Evolutionary conservation across 176 grass and related monocot genomes (phyloP), one percentile per base, ranked within the genome.

Genomic region (Triticum timopheevii): DNA sequence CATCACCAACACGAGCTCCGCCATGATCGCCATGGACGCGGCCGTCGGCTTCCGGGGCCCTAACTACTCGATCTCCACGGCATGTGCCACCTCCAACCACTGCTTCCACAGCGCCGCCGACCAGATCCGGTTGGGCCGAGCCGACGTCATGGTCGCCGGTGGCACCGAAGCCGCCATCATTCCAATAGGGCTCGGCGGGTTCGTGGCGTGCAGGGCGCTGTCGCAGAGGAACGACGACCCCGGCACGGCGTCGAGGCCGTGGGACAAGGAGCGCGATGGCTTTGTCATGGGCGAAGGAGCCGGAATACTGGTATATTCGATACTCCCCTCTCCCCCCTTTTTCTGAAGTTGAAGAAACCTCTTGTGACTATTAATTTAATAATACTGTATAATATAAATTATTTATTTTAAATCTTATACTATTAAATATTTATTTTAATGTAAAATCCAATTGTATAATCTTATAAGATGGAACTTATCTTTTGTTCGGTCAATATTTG

Each of bases 41-140:
- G 61, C 61, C 61, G n/a, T 62, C 61, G n/a, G 61, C n/a, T 62
- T 62, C 61, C 61, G n/a, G 61, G 61, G 61, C 3, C 61, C 61
- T 3, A 62, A 62, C 10, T 62, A 62, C 75, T 88, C 89, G 20
- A 69, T 91, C 71, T 85, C 90, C 25, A 69, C 81, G 2, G 83
- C 86, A 40, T 79, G 90, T n/a, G 90, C 90, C 49, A 92, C 90
- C 10, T 61, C 78, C 47, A 89, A 86, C 38, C 80, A 89, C 78
- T 82, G 86, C 86, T 52, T 92, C 66, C 79, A 79, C 61, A 54
- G 47, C 65, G 78, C 90, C 15, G 78, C 82, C 7, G 79, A 82
- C 84, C 90, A 86, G 65, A 88, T 92, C 70, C 77, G 86, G 11
- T 40, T 65, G 56, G 90, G 86, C 64, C 82, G 80, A 11, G 71